Conservation (phyloP, 768 basidiomycete species). For the Tylopilus sp. region DNA sequence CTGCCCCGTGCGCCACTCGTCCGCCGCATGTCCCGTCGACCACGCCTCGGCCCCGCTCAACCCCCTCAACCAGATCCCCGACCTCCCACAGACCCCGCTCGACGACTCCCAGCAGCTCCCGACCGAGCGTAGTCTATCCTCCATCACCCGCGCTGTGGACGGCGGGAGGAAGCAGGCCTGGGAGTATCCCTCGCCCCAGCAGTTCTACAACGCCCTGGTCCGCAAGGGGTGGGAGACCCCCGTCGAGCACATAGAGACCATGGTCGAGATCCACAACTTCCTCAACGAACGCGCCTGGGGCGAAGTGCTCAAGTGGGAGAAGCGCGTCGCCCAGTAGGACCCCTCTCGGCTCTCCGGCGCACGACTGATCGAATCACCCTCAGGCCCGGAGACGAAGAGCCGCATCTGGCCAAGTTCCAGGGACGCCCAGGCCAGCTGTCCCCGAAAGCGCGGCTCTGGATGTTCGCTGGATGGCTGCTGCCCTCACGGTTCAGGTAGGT, state of each 20-base stretch:
- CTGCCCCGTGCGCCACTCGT: constrained; percentile 43
- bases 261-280: constrained; percentile 99
- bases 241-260: constrained; percentile 91
- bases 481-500: constrained; percentile 88
- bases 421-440: constrained; percentile 91
- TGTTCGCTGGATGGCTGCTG: constrained; percentile 85
- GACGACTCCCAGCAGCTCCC: constrained; percentile 63
- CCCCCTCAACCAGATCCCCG: constrained; percentile 83
- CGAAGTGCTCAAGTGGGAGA: constrained; percentile 94
- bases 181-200: constrained; percentile 98
- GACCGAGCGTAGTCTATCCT: constrained; percentile 70
- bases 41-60: constrained; percentile 52
- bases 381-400: constrained; percentile 55
- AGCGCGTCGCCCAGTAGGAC: constrained; percentile 39
- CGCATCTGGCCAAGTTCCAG: constrained; percentile 79
- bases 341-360: background rate
- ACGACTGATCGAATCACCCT: constrained; percentile 1
- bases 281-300: constrained; percentile 96
- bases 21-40: constrained; percentile 59
- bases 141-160: constrained; percentile 71
- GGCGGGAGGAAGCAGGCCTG: constrained; percentile 43
- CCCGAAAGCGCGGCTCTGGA: constrained; percentile 87
- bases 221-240: constrained; percentile 98
- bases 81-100: constrained; percentile 62
- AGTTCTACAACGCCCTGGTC: constrained; percentile 96